Conservation (phyloP, 768 basidiomycete species). For the Suillus sp. region DNA sequence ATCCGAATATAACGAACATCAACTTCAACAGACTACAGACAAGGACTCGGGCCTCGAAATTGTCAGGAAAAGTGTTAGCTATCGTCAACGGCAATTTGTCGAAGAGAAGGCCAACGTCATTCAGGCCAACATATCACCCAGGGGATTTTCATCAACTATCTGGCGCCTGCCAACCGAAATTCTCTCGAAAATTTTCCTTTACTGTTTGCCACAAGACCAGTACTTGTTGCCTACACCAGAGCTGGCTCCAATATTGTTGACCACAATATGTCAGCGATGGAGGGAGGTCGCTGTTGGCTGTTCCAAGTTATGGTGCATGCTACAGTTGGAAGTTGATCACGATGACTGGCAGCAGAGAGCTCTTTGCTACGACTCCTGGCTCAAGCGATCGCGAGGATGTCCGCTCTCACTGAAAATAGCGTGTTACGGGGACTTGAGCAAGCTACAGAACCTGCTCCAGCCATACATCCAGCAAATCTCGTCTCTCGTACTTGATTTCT, state of each 20-base stretch:
- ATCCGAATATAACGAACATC: background rate
- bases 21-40: background rate
- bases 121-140: constrained; percentile 20
- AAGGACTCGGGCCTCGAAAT: too few relatives aligned
- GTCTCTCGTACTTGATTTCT: constrained; percentile 6
- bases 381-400: background rate
- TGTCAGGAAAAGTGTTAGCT: too few relatives aligned
- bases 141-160: constrained; percentile 32
- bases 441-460: constrained; percentile 15
- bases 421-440: background rate
- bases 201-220: constrained; percentile 33
- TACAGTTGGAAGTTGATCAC: constrained; percentile 31
- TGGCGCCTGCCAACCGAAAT: constrained; percentile 47
- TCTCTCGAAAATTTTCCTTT: constrained; percentile 47
- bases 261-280: constrained; percentile 46
- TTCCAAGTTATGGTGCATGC: constrained; percentile 50
- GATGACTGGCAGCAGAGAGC: constrained; percentile 10
- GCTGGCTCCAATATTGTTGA: constrained; percentile 41
- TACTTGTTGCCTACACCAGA: constrained; percentile 27
- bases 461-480: constrained; percentile 19
- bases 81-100: too few relatives aligned
- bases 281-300: constrained; percentile 39
- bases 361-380: background rate
- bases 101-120: constrained; percentile 12
- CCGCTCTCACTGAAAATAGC: background rate